A percentile compares a stretch with the other conserved stretches of the same genome.
Conservation (phyloP, 305 asterid species). For the Galium porrigens region DNA sequence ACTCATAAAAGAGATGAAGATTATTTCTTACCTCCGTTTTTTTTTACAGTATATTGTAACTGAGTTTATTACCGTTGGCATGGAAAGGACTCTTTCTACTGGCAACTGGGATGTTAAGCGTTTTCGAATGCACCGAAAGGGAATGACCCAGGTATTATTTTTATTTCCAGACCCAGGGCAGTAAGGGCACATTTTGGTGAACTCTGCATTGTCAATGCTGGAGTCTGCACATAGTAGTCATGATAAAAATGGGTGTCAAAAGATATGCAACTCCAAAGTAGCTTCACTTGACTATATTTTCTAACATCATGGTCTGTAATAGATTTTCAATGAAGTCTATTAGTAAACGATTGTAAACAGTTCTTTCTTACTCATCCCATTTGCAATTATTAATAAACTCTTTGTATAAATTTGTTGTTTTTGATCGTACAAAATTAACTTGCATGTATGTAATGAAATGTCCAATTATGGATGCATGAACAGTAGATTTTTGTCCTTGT, state of each 20-base stretch:
- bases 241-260: neutral
- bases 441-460: neutral
- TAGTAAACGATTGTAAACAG: neutral
- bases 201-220: neutral
- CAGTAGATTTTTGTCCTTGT: neutral
- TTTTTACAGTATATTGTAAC: slow-evolving; percentile 32
- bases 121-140: slow-evolving; percentile 73
- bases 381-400: neutral
- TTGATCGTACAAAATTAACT: neutral
- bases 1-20: neutral
- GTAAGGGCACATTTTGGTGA: neutral
- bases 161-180: neutral
- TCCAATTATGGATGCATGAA: neutral
- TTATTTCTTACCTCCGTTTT: neutral
- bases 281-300: neutral
- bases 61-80: slow-evolving; percentile 43
- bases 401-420: neutral
- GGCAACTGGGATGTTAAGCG: slow-evolving; percentile 87
- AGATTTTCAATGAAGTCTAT: neutral
- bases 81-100: slow-evolving; percentile 82
- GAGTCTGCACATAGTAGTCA: neutral
- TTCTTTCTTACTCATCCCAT: neutral
- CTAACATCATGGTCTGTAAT: neutral
- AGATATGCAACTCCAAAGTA: neutral
- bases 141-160: slow-evolving; percentile 80